Percentiles rank a stretch among this genome's conserved stretches.
Evolutionary conservation across 257 asterid species (phyloP).

Genomic region (Cruciata laevipes): DNA sequence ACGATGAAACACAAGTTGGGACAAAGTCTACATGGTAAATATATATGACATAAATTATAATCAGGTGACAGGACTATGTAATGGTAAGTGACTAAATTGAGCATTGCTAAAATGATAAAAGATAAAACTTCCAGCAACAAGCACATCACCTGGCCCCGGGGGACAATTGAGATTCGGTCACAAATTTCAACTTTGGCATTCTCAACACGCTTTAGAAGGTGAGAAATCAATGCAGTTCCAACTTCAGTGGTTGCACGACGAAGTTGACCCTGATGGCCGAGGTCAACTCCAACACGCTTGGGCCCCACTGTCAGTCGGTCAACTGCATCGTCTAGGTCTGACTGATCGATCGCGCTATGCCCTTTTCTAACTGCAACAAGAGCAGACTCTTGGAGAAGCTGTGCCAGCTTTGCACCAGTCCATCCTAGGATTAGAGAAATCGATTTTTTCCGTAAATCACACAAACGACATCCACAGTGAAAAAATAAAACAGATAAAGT

Average conservation of each 20-base stretch:
- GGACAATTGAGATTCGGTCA: constrained; percentile 84
- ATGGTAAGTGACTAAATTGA: not conserved
- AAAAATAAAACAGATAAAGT: not conserved
- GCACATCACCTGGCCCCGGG: constrained; percentile 87
- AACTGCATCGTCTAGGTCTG: constrained; percentile 95
- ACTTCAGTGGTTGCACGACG: constrained; percentile 86
- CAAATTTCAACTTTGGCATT: constrained; percentile 79
- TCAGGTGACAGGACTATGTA: not conserved
- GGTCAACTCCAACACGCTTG: constrained; percentile 61
- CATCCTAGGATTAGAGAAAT: constrained; percentile 52
- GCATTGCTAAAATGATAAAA: not conserved
- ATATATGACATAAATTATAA: constrained; percentile 8
- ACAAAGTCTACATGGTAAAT: constrained; percentile 53
- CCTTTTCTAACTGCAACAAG: constrained; percentile 94
- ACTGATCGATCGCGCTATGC: constrained; percentile 59
- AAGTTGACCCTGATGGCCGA: constrained; percentile 89
- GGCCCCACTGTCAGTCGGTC: constrained; percentile 98
- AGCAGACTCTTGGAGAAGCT: constrained; percentile 98
- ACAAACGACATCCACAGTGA: not conserved
- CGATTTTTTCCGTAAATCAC: not conserved
- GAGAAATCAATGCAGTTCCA: constrained; percentile 85
- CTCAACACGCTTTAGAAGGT: constrained; percentile 68
- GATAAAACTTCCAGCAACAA: not conserved
- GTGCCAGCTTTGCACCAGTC: constrained; percentile 97
- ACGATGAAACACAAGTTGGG: constrained; percentile 87